Evolutionary conservation across 495 filamentous ascomycete species (phyloP).

Genomic region (Chaetomidium leptoderma): DNA sequence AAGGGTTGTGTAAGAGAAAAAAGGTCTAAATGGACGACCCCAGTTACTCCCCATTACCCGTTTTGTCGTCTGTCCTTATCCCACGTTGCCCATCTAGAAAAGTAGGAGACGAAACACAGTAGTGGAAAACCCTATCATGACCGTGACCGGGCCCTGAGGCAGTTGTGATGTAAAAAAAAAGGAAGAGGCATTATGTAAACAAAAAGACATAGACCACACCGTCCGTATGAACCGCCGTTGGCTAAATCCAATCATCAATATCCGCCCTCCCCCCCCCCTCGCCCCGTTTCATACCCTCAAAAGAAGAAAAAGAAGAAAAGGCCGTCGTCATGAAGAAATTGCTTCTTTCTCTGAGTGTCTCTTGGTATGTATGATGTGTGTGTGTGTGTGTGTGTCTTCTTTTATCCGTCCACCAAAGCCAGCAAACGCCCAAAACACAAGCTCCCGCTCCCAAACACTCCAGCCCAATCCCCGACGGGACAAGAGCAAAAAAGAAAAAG

Average conservation of each 20-base stretch:
- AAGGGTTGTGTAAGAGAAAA: not conserved
- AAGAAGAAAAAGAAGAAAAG: not conserved
- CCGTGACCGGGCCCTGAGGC: constrained; percentile 8
- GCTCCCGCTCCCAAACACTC: not conserved
- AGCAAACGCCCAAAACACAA: not conserved
- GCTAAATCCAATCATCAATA: not conserved
- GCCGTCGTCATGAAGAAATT: not conserved
- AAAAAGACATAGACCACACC: not conserved
- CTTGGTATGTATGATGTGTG: not conserved
- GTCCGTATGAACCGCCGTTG: not conserved
- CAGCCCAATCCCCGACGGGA: not conserved
- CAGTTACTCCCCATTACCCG: not conserved
- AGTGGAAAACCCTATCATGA: not conserved
- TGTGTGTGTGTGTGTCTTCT: not conserved
- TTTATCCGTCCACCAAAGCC: constrained; percentile 6
- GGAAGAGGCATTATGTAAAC: not conserved
- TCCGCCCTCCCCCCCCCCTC: not conserved
- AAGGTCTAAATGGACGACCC: not conserved
- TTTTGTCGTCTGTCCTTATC: not conserved
- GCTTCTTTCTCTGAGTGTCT: not conserved
- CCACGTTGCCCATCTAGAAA: not conserved
- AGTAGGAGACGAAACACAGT: not conserved
- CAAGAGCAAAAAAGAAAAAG: not conserved
- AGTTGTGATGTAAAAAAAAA: constrained; percentile 8
- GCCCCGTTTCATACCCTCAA: not conserved